A percentile compares a stretch with the other conserved stretches of the same genome.
These are phyloP conservation scores for Sclerotinia subarctica DNA, from an alignment of 2,329 filamentous ascomycete species.

Conservation along the genomic window DNA sequence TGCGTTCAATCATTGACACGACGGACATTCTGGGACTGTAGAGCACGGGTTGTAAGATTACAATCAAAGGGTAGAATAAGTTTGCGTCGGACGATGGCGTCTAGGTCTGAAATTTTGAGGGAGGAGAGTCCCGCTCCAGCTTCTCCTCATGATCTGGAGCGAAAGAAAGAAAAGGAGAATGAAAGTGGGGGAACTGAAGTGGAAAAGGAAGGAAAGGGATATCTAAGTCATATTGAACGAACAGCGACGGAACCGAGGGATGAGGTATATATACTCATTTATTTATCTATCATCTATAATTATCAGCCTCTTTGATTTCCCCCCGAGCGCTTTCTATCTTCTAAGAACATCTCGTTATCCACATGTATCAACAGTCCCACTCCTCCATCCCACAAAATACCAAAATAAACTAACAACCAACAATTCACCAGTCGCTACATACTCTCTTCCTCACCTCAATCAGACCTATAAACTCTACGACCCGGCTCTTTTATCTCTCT, in stretches of 20 bases:
- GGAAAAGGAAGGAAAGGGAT: not conserved
- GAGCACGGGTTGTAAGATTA: not conserved
- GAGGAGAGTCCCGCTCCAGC: no score
- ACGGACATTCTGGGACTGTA: not conserved
- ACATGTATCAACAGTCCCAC: not conserved
- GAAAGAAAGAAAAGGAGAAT: no score
- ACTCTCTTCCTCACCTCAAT: not conserved
- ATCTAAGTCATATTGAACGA: conserved; percentile 1
- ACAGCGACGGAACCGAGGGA: not conserved
- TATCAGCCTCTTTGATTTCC: not conserved
- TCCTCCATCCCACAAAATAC: not conserved
- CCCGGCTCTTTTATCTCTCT: not conserved
- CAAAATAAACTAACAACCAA: not conserved
- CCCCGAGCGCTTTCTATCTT: not conserved
- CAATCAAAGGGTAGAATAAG: not conserved
- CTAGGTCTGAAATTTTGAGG: not conserved
- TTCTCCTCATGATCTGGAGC: not conserved
- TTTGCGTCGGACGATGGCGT: not conserved
- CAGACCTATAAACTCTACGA: not conserved
- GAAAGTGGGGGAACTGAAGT: not conserved
- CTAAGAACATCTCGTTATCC: not conserved
- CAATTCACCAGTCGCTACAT: not conserved
- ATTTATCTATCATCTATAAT: not conserved
- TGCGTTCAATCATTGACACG: not conserved
- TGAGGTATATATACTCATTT: not conserved